Evolutionary conservation across 305 asterid genomes (phyloP), one percentile per base, ranked within the genome.

Genomic region (Andrographis paniculata): DNA sequence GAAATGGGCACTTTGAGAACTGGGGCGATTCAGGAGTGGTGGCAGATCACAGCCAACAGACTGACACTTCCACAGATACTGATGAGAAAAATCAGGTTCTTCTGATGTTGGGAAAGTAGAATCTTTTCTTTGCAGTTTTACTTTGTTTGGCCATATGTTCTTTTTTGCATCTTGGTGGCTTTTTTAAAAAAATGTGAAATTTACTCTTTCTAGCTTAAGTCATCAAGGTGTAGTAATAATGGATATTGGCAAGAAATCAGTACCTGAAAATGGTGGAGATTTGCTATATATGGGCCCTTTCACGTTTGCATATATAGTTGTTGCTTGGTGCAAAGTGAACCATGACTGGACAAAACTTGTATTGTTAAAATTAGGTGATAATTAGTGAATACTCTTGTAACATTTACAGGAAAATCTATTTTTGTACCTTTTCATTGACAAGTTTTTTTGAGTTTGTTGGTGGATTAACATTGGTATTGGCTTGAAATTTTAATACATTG

Each of bases 401-500:
- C n/a, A n/a, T n/a, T n/a, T n/a, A n/a, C n/a, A n/a, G n/a, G n/a
- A n/a, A n/a, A n/a, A n/a, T n/a, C n/a, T n/a, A n/a, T n/a, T n/a
- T n/a, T n/a, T n/a, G n/a, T n/a, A n/a, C n/a, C n/a, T n/a, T n/a
- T n/a, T n/a, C n/a, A n/a, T n/a, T n/a, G n/a, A n/a, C n/a, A n/a
- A n/a, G n/a, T n/a, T n/a, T n/a, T n/a, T n/a, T n/a, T n/a, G n/a
- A n/a, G n/a, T n/a, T n/a, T n/a, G n/a, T n/a, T n/a, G n/a, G 13
- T 46, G 18, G 20, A 31, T 13, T 66, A 20, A n/a, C 5, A 6
- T 42, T 64, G 60, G 15, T 62, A 53, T 45, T n/a, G 49, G 55
- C 39, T 57, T 13, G 16, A 6, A 16, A 41, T 41, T 52, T 53
- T 48, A 91, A 96, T 74, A 65, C 57, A 61, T 68, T 56, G 79